Evolutionary conservation across 768 basidiomycete genomes (phyloP), one percentile per base, ranked within the genome.

Genomic region (Trametes villosa): DNA sequence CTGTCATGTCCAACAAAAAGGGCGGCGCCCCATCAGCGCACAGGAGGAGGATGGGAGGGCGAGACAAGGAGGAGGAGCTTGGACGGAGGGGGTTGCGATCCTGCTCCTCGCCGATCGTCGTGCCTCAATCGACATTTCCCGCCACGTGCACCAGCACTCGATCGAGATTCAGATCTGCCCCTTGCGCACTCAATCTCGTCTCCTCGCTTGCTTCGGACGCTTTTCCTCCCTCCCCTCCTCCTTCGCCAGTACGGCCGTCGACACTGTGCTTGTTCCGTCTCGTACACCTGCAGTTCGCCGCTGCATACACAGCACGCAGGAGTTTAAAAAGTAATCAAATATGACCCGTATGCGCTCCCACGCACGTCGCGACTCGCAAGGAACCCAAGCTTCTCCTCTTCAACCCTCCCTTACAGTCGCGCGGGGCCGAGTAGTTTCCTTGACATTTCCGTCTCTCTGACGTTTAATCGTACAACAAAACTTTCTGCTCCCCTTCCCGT

Each of bases 161-260:
- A 61, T 61, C 60, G 60, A 54, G 60, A 50, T 57, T 9, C 42
- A 27, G 60, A 62, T 62, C 60, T 62, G n/a, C 34, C 34, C 52
- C 33, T 53, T 27, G 34, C 54, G 24, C 60, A 62, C 55, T 52
- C 49, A 62, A 62, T 62, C 60, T 62, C 54, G 44, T 31, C 34
- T 26, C 24, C 54, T 12, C 38, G 22, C 52, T 42, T 49, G 34
- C 52, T 4, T 30, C 31, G 13, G 31, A n/a, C n/a, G n/a, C n/a
- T n/a, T n/a, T 20, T 30, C 26, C 18, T 11, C 27, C 26, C 22
- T 22, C 12, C n/a, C 31, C 20, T 47, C 26, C 18, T n/a, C 27
- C 42, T 46, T 34, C 11, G 15, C 40, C 34, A 15, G 7, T 24
- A 6, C 26, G 27, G 36, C 22, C 17, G 22, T 27, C 36, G 5